phyloP scores from a whole-genome alignment of 306 rosid genomes.

The Acmispon strigosus region DNA sequence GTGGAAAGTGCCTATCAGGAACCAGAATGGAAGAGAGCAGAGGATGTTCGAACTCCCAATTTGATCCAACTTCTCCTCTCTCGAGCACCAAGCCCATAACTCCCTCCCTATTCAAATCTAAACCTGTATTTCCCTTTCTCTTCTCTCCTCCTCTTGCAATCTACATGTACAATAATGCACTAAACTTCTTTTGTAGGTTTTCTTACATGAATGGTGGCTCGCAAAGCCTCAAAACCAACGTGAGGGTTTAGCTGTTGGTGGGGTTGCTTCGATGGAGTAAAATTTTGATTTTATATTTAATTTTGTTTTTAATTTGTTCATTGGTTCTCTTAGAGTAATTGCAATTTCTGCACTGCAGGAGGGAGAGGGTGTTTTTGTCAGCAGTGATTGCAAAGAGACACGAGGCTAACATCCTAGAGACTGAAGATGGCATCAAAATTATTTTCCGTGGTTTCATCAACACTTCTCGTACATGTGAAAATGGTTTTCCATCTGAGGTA shows the following conservation, averaged over 20 bases:
- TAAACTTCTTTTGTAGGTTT: slow-evolving; percentile 1
- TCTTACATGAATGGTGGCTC: slow-evolving; percentile 40
- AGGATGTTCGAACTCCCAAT: too few relatives aligned
- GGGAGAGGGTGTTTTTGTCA: slow-evolving; percentile 23
- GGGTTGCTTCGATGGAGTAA: slow-evolving; percentile 27
- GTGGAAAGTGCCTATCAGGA: not conserved
- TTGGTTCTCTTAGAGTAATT: not conserved
- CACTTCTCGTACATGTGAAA: slow-evolving; percentile 14
- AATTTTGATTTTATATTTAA: not conserved
- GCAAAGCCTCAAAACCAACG: slow-evolving; percentile 1
- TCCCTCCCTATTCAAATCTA: not conserved
- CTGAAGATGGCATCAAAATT: slow-evolving; percentile 25
- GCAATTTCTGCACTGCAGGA: slow-evolving; percentile 5
- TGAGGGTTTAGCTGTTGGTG: slow-evolving; percentile 34
- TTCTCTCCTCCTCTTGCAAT: not conserved
- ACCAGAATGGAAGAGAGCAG: not conserved
- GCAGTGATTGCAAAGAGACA: slow-evolving; percentile 24
- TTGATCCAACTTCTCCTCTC: not conserved
- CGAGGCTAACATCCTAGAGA: slow-evolving; percentile 30
- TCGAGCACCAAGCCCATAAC: not conserved
- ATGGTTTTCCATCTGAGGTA: slow-evolving; percentile 32
- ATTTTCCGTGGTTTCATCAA: slow-evolving; percentile 25
- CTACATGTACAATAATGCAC: too few relatives aligned
- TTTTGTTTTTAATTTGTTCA: not conserved
- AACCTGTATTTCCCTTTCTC: not conserved